Evolutionary conservation across 352 stramenopile genomes (phyloP), one percentile per base, ranked within the genome.

Genomic region (Elongisporangium undulatum): DNA sequence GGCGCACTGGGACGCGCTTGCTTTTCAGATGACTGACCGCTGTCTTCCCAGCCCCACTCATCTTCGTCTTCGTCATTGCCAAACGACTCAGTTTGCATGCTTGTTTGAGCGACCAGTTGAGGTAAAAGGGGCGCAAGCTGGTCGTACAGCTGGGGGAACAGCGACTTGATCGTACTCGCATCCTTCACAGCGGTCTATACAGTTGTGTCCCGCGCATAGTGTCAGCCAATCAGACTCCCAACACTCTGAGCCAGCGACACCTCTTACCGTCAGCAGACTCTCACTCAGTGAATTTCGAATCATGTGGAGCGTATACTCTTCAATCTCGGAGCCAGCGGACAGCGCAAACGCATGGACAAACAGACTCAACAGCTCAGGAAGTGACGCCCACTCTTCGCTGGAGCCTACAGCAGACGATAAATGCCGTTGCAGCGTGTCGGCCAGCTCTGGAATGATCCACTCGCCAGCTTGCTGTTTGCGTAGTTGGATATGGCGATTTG

Each of bases 261-360:
- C 21, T 55, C 26, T 52, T 72, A 89, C 82, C 79, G 85, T 64
- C 6, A 86, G 21, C 45, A 86, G 45, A 24, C 45, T 72, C 13
- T 86, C 75, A 51, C 62, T 69, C 17, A 89, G 58, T 52, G 76
- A 69, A 34, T 79, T 83, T 45, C 78, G 59, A 8, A 89, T 72
- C 77, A 92, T 85, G 55, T 90, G 71, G 1, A 87, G 49, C 19
- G 77, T 89, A 26, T 87, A 89, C n/a, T 87, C 74, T 61, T 92
- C 82, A 20, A 89, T 23, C 0, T 61, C 56, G 29, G 67, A 63
- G 20, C 63, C 72, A 17, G 69, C 72, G 0, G 81, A 88, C 1
- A 90, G 63, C 9, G 81, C 66, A 60, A 90, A 91, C 22, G 74
- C 84, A 52, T 91, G 74, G 2, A 89, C 72, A 7, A 90, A 53